Evolutionary conservation across 2,329 filamentous ascomycete species (phyloP), one percentile per base, ranked within the genome.

Genomic region (Diaporthe citri): DNA sequence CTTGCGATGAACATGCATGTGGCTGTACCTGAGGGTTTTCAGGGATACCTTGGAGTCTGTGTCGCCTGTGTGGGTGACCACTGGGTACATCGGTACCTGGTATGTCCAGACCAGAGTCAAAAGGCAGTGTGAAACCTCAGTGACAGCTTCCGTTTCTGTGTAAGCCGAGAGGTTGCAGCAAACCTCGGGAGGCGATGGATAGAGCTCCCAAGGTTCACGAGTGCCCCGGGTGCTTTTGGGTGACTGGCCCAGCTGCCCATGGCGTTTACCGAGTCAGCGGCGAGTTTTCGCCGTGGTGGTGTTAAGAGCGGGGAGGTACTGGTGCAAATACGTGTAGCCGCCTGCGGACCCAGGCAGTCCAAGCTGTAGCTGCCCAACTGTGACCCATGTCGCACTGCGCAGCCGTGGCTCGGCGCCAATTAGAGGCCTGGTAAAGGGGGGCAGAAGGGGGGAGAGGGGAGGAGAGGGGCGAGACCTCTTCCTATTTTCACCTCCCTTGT

Each of bases 321-420:
- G 0, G 62, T 67, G 62, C 31, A 52, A 41, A 52, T 41, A 67
- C 20, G 22, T 25, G 10, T 25, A 52, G 62, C 28, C 62, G 31
- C 62, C 62, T 39, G 12, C 31, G 10, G 5, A 22, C 10, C 56
- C 34, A 41, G 34, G 56, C 56, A 20, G 34, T 66, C 43, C 43
- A 48, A 66, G 60, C 60, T 51, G 20, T 52, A 67, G 64, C 46
- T 52, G 64, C 64, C 64, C 64, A 52, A 67, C 46, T 31, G 57
- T 39, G 36, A 67, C 46, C 62, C 62, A 36, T 52, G 64, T 67
- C 64, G 64, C 46, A 52, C 28, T 22, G 20, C 28, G 46, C 60
- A 66, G 28, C 43, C 25, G 43, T 36, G 20, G 22, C 64, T 39
- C 13, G 46, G 46, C 46, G 22, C 64, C 64, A 67, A 67, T 67